These are phyloP conservation scores for Fraxinus quadrangulata DNA, from an alignment of 257 asterid species.

Conservation along the genomic window DNA sequence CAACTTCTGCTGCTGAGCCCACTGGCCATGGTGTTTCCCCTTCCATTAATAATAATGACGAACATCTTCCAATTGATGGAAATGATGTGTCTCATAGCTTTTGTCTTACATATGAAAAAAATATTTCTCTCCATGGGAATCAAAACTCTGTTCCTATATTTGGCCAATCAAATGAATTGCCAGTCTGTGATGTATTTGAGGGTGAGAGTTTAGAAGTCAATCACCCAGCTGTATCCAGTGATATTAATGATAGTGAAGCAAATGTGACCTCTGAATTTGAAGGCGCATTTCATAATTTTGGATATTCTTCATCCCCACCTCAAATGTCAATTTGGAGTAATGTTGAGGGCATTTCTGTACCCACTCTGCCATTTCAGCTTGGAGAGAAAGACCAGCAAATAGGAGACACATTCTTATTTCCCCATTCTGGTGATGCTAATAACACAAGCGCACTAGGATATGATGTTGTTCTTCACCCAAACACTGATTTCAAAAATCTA, in stretches of 20 bases:
- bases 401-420: slow-evolving; percentile 26
- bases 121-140: slow-evolving; percentile 26
- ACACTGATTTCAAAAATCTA: slow-evolving; percentile 31
- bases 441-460: slow-evolving; percentile 24
- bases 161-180: slow-evolving; percentile 34
- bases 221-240: background rate
- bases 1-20: slow-evolving; percentile 28
- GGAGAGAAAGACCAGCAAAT: slow-evolving; percentile 37
- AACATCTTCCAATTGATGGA: slow-evolving; percentile 26
- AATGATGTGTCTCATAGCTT: slow-evolving; percentile 25
- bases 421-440: slow-evolving; percentile 22
- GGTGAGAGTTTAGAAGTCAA: slow-evolving; percentile 33
- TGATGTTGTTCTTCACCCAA: slow-evolving; percentile 21
- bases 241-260: slow-evolving; percentile 23
- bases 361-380: slow-evolving; percentile 30
- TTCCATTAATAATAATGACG: slow-evolving; percentile 24
- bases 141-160: background rate
- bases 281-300: slow-evolving; percentile 43
- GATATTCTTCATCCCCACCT: slow-evolving; percentile 39
- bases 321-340: slow-evolving; percentile 45
- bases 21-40: slow-evolving; percentile 24
- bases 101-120: slow-evolving; percentile 29
- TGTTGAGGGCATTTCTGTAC: slow-evolving; percentile 27
- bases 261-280: slow-evolving; percentile 39
- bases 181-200: slow-evolving; percentile 38